Base-by-base conservation (phyloP, 2,329 filamentous ascomycete genomes). In the Penicillium sp. region DNA sequence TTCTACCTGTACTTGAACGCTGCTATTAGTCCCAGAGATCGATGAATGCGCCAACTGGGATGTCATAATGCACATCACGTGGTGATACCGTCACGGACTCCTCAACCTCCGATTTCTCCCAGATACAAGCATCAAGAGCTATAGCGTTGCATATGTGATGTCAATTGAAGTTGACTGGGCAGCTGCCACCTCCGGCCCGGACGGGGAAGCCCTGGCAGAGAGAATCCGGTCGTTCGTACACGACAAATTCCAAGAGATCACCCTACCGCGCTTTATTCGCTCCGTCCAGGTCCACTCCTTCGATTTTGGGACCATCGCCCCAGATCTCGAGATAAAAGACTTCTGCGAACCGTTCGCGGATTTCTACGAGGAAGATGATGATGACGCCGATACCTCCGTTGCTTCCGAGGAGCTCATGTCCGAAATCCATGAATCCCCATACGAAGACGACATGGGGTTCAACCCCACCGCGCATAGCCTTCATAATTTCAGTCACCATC, bases 131-230 rank as follows among this genome's bases (percentile, higher is more conserved):
- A 35, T 42, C 37, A 26, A 36, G 30, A 53, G 45, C 41, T 44
- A 51, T 52, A 48, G 35, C 50, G 12, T 53, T 50, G 61, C 65
- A 63, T 58, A 71, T 72, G 74, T 75, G 59, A 99, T 99, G 94
- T 97, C 94, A 65, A 93, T 99, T 79, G 92, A 97, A 71, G 88
- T 99, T 73, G 91, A 96, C 76, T 99, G 94, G 94, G 88, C 94
- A 69, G 89, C 88, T 60, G 84, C 97, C 70, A 97, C 93, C 22
- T 87, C 86, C 59, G 94, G 94, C 28, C 85, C 91, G 46, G 93
- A 97, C 75, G 93, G 94, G 53, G 83, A 87, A 61, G 89, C 85
- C 51, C 86, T 97, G 58, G 91, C 93, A 46, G 88, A 91, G 70
- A 84, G 83, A 60, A 96, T 99, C 75, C 89, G 93, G 62, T 86